Evolutionary conservation across 163 green algal genomes (phyloP), one percentile per base, ranked within the genome.

Genomic region (Chlamydomonas reinhardtii): DNA sequence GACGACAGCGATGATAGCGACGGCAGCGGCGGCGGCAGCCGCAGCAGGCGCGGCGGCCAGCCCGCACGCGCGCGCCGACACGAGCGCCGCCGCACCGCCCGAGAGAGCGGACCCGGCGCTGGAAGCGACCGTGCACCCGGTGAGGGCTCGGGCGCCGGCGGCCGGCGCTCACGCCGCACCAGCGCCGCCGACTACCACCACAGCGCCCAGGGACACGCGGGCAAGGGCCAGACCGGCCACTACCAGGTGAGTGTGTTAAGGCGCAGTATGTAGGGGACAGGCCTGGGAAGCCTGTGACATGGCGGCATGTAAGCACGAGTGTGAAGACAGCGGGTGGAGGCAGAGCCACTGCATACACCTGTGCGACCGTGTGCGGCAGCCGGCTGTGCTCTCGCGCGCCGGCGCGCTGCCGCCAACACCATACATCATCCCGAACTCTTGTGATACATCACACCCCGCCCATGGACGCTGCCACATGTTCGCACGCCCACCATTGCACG

Each of bases 171-270:
- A 39, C 77, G 77, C 52, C 66, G 77, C 66, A 59, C 66, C 43
- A 71, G 48, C 77, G 66, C 65, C 43, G 66, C 48, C 16, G 77
- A 85, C 35, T 85, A 85, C 35, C 14, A 24, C 71, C 22, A 34
- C 24, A 29, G 15, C 76, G n/a, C 39, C 39, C 27, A 31, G 2
- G 24, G 59, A 19, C 59, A 65, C 19, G 59, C 22, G 22, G 59
- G 19, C 59, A 65, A 65, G 20, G 62, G 64, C 76, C 8, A 27
- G 24, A 65, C 66, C 43, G 77, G 77, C 2, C 77, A 85, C 52
- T 85, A 85, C 43, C 77, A 85, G n/a, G 77, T 85, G 77, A 43
- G 73, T 31, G 65, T n/a, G n/a, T n/a, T n/a, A n/a, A n/a, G n/a
- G n/a, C n/a, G n/a, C n/a, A n/a, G n/a, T n/a, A n/a, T n/a, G n/a